Evolutionary conservation across 306 rosid species (phyloP).

Genomic region (Quercus bicolor): DNA sequence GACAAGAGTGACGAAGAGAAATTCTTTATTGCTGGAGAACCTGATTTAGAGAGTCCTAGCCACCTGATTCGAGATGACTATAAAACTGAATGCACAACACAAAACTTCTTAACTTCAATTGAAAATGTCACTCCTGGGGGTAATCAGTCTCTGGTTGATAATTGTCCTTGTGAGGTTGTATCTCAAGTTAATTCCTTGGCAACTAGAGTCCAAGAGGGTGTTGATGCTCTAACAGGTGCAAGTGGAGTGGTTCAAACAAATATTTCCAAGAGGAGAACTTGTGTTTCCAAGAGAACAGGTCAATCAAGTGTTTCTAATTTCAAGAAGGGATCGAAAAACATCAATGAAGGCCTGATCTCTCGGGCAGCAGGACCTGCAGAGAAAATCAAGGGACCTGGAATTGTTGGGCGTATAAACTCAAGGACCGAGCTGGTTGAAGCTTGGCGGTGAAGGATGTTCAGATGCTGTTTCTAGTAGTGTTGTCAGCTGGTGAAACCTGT

Average conservation of each 20-base stretch:
- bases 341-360: slow-evolving; percentile 32
- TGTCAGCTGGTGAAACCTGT: slow-evolving; percentile 9
- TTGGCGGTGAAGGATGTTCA: slow-evolving; percentile 71
- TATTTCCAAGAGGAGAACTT: slow-evolving; percentile 40
- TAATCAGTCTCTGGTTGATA: slow-evolving; percentile 50
- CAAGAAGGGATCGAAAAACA: slow-evolving; percentile 41
- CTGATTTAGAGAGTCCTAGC: slow-evolving; percentile 41
- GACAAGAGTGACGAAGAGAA: slow-evolving; percentile 40
- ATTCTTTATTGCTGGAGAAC: slow-evolving; percentile 44
- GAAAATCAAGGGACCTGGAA: slow-evolving; percentile 50
- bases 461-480: background rate
- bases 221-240: slow-evolving; percentile 15
- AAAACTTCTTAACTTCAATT: slow-evolving; percentile 38
- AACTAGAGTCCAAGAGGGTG: slow-evolving; percentile 42
- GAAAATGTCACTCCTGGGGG: slow-evolving; percentile 44
- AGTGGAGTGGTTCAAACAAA: slow-evolving; percentile 34
- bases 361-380: slow-evolving; percentile 40
- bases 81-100: slow-evolving; percentile 35
- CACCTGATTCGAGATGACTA: slow-evolving; percentile 27
- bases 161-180: slow-evolving; percentile 62
- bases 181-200: slow-evolving; percentile 59
- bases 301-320: slow-evolving; percentile 36
- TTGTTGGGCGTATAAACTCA: slow-evolving; percentile 63
- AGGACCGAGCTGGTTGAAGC: slow-evolving; percentile 80
- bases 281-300: slow-evolving; percentile 33